Conservation (phyloP, 1,284 basidiomycete genomes). For the Ceratobasidium sp. region DNA sequence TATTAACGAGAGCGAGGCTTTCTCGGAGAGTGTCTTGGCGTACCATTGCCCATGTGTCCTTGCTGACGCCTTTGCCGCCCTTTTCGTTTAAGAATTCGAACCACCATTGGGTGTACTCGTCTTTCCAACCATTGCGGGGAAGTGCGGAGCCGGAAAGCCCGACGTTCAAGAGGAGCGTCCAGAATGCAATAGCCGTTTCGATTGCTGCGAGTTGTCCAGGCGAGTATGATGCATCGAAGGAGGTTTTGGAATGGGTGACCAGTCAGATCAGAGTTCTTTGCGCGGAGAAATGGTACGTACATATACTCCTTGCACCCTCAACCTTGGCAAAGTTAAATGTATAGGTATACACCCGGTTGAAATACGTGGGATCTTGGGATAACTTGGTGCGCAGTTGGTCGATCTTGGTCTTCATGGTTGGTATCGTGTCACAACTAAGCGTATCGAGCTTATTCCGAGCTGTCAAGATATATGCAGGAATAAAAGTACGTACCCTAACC, state of each 20-base stretch:
- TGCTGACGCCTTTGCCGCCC: conserved; percentile 85
- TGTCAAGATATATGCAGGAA: conserved; percentile 25
- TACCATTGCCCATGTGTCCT: conserved; percentile 95
- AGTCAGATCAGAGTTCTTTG: conserved; percentile 45
- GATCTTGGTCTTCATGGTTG: conserved; percentile 71
- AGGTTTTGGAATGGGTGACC: neutral
- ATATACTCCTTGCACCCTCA: conserved; percentile 67
- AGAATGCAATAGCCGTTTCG: conserved; percentile 84
- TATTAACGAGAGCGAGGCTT: conserved; percentile 37
- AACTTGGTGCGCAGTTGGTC: conserved; percentile 70
- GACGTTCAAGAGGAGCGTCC: conserved; percentile 84
- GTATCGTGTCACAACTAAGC: conserved; percentile 75
- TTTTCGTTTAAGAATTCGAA: conserved; percentile 79
- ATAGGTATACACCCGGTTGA: conserved; percentile 87
- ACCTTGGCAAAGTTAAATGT: conserved; percentile 87
- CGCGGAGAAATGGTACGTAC: conserved; percentile 22
- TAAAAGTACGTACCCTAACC: conserved; percentile 63
- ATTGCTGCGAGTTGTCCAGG: conserved; percentile 58
- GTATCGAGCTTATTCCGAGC: neutral
- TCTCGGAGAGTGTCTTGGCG: conserved; percentile 46
- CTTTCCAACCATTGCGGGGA: conserved; percentile 71
- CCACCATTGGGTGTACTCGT: conserved; percentile 81
- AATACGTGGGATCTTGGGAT: conserved; percentile 75
- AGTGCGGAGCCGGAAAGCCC: conserved; percentile 79
- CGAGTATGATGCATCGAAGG: neutral